Evolutionary conservation across 345 rosid species (phyloP), one percentile per base, ranked within the genome.

Genomic region (Lepidium aucheri): DNA sequence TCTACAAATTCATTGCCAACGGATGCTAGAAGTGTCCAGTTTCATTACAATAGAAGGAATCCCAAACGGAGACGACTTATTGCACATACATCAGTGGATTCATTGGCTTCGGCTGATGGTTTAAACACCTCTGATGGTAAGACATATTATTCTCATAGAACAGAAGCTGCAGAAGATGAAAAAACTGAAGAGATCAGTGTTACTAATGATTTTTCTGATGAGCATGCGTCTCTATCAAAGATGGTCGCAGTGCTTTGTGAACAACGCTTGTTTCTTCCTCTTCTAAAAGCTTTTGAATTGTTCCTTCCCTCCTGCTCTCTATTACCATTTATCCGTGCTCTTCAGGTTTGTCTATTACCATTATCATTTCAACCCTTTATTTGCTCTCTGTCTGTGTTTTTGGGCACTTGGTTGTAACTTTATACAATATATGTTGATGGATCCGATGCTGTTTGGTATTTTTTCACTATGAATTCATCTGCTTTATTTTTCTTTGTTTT

Each of bases 241-340:
- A 88, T 94, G 99, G 96, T 94, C 69, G 99, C 99, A 9, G 87
- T 85, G 70, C 90, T 94, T 77, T 90, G 97, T 82, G 97, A 88
- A 74, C 97, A 94, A 62, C 83, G 56, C 56, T 82, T 86, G 77
- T 94, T 94, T 80, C 79, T 88, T 72, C 99, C 99, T 68, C 75
- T 94, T 78, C 83, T 94, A 64, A 88, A 89, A 78, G 95, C 99
- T 70, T 94, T 94, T 80, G 99, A 94, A 63, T 78, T 94, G 89
- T 94, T 94, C 79, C 95, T 94, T 74, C 97, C 99, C 66, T 90
- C 96, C 10, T 90, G 95, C 76, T 84, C 95, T 68, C 78, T 94
- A 32, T 75, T 94, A 62, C 90, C 97, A 74, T 88, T 94, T 78
- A 69, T 90, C 77, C 91, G 99, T 46, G 96, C 97, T 60, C 95